Percentiles rank a stretch among this genome's conserved stretches.
phyloP scores from a whole-genome alignment of 768 basidiomycete genomes.

The Calocybe cyanea region DNA sequence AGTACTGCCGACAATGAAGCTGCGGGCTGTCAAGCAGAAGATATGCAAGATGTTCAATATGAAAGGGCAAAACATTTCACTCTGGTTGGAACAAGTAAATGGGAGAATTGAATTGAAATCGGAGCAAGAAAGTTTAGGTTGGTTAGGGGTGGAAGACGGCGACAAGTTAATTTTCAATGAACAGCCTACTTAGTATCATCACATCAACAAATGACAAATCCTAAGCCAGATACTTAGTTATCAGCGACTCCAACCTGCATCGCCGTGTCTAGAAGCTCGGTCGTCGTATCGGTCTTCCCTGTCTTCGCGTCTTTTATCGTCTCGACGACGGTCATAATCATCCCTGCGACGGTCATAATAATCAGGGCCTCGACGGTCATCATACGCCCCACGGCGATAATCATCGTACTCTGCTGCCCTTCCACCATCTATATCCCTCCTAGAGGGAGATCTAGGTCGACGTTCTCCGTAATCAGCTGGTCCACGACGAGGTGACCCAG shows the following conservation, averaged over 20 bases:
- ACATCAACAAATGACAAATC: slow-evolving; percentile 18
- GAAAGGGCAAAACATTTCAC: slow-evolving; percentile 26
- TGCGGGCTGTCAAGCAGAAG: slow-evolving; percentile 63
- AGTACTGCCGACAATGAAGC: slow-evolving; percentile 65
- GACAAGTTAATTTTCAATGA: slow-evolving; percentile 34
- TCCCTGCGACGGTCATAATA: slow-evolving; percentile 86
- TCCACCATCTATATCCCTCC: slow-evolving; percentile 80
- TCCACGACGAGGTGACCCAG: slow-evolving; percentile 71
- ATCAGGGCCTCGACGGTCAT: slow-evolving; percentile 82
- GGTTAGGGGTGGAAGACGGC: slow-evolving; percentile 68
- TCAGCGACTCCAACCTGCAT: slow-evolving; percentile 75
- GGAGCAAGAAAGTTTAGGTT: slow-evolving; percentile 52
- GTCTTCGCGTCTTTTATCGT: slow-evolving; percentile 78
- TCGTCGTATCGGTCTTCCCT: slow-evolving; percentile 82
- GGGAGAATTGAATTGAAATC: slow-evolving; percentile 42
- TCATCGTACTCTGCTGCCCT: slow-evolving; percentile 93
- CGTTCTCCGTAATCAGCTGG: slow-evolving; percentile 65
- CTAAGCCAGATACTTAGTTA: slow-evolving; percentile 31
- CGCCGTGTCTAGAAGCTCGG: slow-evolving; percentile 69
- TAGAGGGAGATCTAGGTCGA: slow-evolving; percentile 75
- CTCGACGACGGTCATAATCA: slow-evolving; percentile 63
- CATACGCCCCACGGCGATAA: slow-evolving; percentile 79
- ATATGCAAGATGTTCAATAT: slow-evolving; percentile 46
- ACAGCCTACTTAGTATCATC: slow-evolving; percentile 11
- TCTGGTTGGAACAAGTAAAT: slow-evolving; percentile 60